phyloP scores from a whole-genome alignment of 371 early-diverging fungal genomes.

The Mucor mucedo region DNA sequence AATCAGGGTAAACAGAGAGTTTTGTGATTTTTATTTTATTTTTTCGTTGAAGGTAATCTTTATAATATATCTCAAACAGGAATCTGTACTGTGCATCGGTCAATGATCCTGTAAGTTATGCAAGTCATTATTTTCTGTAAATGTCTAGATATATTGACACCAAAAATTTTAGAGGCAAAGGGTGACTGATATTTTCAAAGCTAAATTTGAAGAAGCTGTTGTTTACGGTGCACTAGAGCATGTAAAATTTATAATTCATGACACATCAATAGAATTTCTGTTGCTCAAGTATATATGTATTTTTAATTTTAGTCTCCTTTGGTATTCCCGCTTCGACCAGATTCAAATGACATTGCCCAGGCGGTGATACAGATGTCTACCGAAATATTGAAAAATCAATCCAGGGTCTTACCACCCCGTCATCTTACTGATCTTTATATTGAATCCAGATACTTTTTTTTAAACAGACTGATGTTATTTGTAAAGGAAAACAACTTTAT shows the following conservation, averaged over 20 bases:
- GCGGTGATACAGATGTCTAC: conserved; percentile 1
- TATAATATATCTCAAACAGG: too few species aligned
- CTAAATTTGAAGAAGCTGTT: conserved; percentile 21
- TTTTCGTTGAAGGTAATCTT: too few species aligned
- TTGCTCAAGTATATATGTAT: neutral
- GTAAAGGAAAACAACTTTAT: conserved; percentile 13
- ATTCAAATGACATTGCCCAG: conserved; percentile 9
- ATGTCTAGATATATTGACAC: neutral
- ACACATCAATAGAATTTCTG: too few species aligned
- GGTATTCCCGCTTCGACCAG: conserved; percentile 17
- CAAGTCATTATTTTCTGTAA: neutral
- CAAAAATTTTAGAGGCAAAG: conserved; percentile 10
- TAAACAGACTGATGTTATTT: conserved; percentile 13
- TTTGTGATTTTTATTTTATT: neutral
- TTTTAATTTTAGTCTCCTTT: neutral
- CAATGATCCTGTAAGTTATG: too few species aligned
- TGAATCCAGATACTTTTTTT: conserved; percentile 19
- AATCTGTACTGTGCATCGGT: too few species aligned
- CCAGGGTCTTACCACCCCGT: conserved; percentile 8
- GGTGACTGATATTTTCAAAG: conserved; percentile 16
- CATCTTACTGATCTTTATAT: conserved; percentile 3
- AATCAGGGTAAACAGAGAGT: conserved; percentile 11
- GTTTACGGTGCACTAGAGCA: conserved; percentile 21
- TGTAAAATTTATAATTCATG: neutral
- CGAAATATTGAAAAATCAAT: neutral